phyloP scores from a whole-genome alignment of 2,329 filamentous ascomycete genomes.

The Aspergillus viridinutans region DNA sequence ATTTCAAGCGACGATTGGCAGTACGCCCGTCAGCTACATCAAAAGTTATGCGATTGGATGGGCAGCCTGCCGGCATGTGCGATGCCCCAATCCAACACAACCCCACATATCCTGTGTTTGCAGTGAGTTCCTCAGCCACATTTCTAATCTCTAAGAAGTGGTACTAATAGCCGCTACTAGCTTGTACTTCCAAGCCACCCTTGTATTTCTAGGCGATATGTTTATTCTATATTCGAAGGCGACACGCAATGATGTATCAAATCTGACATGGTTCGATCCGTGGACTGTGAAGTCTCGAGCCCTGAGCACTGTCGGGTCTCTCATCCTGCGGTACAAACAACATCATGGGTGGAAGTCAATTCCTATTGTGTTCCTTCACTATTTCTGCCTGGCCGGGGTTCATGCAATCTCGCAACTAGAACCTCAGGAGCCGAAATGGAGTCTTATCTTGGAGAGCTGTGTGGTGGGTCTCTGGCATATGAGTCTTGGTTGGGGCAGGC shows the following conservation, averaged over 20 bases:
- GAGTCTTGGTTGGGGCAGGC: constrained; percentile 21
- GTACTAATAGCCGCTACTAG: constrained; percentile 6
- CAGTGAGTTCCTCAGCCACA: constrained; percentile 8
- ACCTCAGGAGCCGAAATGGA: constrained; percentile 15
- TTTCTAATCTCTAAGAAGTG: too few species aligned
- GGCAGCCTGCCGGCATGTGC: constrained; percentile 8
- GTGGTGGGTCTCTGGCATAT: constrained; percentile 23
- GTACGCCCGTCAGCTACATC: constrained; percentile 10
- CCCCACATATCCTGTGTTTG: constrained; percentile 16
- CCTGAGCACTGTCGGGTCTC: constrained; percentile 16
- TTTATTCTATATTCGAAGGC: constrained; percentile 8
- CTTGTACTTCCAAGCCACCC: constrained; percentile 17
- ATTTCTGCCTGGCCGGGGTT: constrained; percentile 20
- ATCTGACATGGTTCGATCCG: constrained; percentile 4
- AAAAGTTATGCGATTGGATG: constrained; percentile 10
- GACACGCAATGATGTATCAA: not conserved
- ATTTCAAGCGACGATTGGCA: constrained; percentile 8
- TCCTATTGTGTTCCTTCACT: constrained; percentile 23
- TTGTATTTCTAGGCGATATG: constrained; percentile 13
- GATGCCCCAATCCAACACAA: constrained; percentile 11
- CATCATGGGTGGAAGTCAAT: constrained; percentile 20
- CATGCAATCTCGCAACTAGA: constrained; percentile 15
- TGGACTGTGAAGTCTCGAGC: constrained; percentile 8
- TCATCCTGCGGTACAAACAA: constrained; percentile 17
- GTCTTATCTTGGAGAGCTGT: constrained; percentile 17